A percentile compares a stretch with the other conserved stretches of the same genome.
Conservation (phyloP, 176 grass and related monocot species). For the Musa troglodytarum region DNA sequence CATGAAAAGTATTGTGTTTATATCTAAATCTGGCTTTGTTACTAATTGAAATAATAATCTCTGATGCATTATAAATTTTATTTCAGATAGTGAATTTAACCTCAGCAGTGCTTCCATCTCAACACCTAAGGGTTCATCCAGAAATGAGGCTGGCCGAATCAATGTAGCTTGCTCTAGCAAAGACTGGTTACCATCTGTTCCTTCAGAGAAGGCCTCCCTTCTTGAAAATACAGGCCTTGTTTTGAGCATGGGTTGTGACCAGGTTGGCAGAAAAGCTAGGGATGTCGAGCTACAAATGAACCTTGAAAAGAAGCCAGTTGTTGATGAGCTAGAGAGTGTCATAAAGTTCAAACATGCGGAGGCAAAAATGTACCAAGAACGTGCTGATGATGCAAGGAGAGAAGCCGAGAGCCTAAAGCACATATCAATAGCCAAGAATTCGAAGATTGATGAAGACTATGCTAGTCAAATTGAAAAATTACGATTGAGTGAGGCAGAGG, state of each 20-base stretch:
- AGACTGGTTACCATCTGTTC: slow-evolving; percentile 37
- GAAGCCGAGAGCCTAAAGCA: slow-evolving; percentile 48
- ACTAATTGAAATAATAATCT: too few relatives aligned
- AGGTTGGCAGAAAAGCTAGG: slow-evolving; percentile 20
- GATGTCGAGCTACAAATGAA: slow-evolving; percentile 34
- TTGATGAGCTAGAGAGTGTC: slow-evolving; percentile 69
- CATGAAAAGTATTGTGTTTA: too few relatives aligned
- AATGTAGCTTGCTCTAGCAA: slow-evolving; percentile 48
- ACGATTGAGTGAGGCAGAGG: slow-evolving; percentile 48
- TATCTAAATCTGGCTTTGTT: background rate
- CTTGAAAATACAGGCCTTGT: slow-evolving; percentile 31
- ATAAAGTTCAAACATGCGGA: slow-evolving; percentile 88
- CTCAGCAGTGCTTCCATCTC: slow-evolving; percentile 28
- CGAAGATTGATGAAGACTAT: slow-evolving; percentile 63
- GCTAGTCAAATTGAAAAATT: slow-evolving; percentile 39
- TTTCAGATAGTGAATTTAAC: slow-evolving; percentile 49
- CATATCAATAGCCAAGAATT: slow-evolving; percentile 46
- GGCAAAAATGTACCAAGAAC: slow-evolving; percentile 86
- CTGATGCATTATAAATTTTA: slow-evolving; percentile 1
- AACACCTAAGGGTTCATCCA: slow-evolving; percentile 38
- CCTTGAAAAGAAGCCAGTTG: slow-evolving; percentile 42
- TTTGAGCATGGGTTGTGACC: slow-evolving; percentile 31
- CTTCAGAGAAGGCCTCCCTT: slow-evolving; percentile 38
- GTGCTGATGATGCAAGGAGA: slow-evolving; percentile 64
- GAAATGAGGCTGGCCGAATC: slow-evolving; percentile 35